phyloP scores from a whole-genome alignment of 345 rosid species.

The Xanthoceras sorbifolium region DNA sequence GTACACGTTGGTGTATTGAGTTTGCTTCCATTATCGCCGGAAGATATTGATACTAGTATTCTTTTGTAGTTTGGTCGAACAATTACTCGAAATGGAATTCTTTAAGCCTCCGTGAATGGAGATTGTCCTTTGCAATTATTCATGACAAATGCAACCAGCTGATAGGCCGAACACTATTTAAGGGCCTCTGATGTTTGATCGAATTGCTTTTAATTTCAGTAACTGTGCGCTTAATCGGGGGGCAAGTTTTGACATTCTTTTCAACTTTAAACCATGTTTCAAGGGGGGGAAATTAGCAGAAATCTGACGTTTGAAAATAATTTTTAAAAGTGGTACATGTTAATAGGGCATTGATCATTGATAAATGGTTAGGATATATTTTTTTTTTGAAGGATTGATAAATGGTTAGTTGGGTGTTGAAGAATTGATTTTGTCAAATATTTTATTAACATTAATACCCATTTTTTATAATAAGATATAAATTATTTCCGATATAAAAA shows the following conservation, averaged over 20 bases:
- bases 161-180: background rate
- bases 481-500: too few relatives aligned
- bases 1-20: background rate
- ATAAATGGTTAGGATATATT: too few relatives aligned
- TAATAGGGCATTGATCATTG: too few relatives aligned
- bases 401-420: too few relatives aligned
- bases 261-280: background rate
- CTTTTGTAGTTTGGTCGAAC: slow-evolving; percentile 16
- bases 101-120: background rate
- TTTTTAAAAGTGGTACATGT: too few relatives aligned
- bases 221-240: background rate
- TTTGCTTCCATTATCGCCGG: background rate
- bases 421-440: too few relatives aligned
- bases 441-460: too few relatives aligned
- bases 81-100: slow-evolving; percentile 8
- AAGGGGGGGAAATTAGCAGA: too few relatives aligned
- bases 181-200: background rate
- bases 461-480: too few relatives aligned
- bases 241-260: background rate
- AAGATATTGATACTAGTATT: background rate
- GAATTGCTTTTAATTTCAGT: background rate
- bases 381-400: too few relatives aligned
- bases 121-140: background rate
- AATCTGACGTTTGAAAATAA: too few relatives aligned
- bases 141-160: background rate